These are phyloP conservation scores for Ophiorrhiza pumila DNA, from an alignment of 257 asterid species.

Conservation along the genomic window DNA sequence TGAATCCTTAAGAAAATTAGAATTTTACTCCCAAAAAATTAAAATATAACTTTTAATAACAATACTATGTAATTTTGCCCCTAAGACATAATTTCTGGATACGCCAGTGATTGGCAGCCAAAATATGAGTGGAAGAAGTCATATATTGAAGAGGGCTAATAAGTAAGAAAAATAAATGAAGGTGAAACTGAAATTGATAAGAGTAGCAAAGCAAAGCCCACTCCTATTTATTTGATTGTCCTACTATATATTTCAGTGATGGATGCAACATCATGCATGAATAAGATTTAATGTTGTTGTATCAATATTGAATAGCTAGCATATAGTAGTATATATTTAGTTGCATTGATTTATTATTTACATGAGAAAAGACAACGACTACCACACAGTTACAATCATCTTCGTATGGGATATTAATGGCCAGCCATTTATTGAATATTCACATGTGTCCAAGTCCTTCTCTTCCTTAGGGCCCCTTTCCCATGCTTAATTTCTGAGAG, in stretches of 20 bases:
- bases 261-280: background rate
- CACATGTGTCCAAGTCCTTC: background rate
- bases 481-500: background rate
- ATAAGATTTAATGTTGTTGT: conserved; percentile 1
- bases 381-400: background rate
- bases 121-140: too few species aligned
- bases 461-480: background rate
- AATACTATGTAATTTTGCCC: too few species aligned
- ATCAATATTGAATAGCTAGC: background rate
- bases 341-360: background rate
- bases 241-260: background rate
- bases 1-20: too few species aligned
- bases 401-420: background rate
- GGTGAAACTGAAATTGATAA: background rate
- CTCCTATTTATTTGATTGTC: background rate
- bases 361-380: conserved; percentile 5
- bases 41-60: too few species aligned
- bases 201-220: background rate
- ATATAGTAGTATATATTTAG: background rate
- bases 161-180: background rate
- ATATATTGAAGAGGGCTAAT: too few species aligned
- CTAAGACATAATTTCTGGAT: too few species aligned
- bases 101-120: too few species aligned
- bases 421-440: conserved; percentile 7
- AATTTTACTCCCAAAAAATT: too few species aligned